Percentiles rank a stretch among this genome's conserved stretches.
Evolutionary conservation across 2,329 filamentous ascomycete genomes (phyloP).

Genomic region (Sphaerulina musiva): DNA sequence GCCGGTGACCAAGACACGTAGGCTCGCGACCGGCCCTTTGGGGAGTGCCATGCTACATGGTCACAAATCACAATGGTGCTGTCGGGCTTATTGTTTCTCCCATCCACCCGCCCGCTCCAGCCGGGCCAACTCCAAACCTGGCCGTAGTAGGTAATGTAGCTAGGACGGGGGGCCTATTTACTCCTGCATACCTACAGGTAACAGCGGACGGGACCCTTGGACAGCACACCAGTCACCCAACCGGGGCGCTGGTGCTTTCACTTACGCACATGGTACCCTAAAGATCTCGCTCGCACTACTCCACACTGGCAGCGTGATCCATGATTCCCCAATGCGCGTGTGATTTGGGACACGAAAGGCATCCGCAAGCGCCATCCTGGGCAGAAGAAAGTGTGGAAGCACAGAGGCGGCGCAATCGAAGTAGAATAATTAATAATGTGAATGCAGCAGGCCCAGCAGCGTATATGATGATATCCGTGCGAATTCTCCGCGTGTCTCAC

Average conservation of each 20-base stretch:
- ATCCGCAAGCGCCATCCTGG: not conserved
- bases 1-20: not conserved
- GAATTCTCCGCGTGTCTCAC: no score
- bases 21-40: not conserved
- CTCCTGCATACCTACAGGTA: no score
- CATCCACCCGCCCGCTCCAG: not conserved
- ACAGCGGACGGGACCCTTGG: not conserved
- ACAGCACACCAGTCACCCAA: not conserved
- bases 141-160: no score
- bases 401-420: no score
- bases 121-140: not conserved
- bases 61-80: no score
- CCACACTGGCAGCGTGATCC: not conserved
- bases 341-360: not conserved
- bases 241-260: not conserved
- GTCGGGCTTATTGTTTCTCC: no score
- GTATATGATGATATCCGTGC: no score
- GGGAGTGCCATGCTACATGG: not conserved
- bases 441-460: no score
- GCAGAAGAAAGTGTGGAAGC: not conserved
- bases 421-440: no score
- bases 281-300: not conserved
- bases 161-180: no score
- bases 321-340: not conserved
- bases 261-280: not conserved